Base-by-base conservation (phyloP, 169 alveolate genomes). In the Besnoitia besnoiti region DNA sequence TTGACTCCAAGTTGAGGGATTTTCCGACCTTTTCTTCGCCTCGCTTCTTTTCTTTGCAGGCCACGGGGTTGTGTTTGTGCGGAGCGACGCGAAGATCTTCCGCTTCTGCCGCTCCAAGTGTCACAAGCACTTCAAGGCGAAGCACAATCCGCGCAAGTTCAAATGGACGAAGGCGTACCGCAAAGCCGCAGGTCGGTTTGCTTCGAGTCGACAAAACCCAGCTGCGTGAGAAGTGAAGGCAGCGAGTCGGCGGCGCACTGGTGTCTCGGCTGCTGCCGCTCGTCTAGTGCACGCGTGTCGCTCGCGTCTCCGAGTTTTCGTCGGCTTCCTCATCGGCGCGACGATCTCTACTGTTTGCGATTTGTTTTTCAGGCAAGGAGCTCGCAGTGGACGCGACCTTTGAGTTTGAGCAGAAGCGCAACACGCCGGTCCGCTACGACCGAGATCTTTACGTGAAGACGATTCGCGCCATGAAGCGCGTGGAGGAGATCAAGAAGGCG, bases 81-180 rank as follows among this genome's bases (percentile, higher is more conserved):
- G 99, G 77, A 99, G 99, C 93, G 99, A 99, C 96, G 98, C 99
- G 79, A 99, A 98, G 94, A 76, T 85, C 47, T 99, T 99, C 95
- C 98, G 99, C 42, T 99, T 99, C 96, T 99, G 99, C 96, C 96
- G 99, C 39, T 97, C 99, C 76, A 99, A 99, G 94, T 99, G 99
- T 95, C 99, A 99, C 94, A 98, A 97, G 95, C 99, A 98, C 95
- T 99, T 99, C 96, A 98, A 98, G 96, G 99, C 99, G 91, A 98
- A 98, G 96, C 99, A 98, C 94, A 99, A 99, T 93, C 99, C 99
- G 14, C 96, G 99, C 82, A 99, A 99, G 96, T 96, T 98, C 89
- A 98, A 97, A 91, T 99, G 99, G 99, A 99, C 99, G 44, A 99
- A 99, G 96, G 99, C 99, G 24, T 98, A 98, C 93, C 95, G 99